Evolutionary conservation across 2,329 filamentous ascomycete species (phyloP).

Genomic region (Neoascochyta sp.): DNA sequence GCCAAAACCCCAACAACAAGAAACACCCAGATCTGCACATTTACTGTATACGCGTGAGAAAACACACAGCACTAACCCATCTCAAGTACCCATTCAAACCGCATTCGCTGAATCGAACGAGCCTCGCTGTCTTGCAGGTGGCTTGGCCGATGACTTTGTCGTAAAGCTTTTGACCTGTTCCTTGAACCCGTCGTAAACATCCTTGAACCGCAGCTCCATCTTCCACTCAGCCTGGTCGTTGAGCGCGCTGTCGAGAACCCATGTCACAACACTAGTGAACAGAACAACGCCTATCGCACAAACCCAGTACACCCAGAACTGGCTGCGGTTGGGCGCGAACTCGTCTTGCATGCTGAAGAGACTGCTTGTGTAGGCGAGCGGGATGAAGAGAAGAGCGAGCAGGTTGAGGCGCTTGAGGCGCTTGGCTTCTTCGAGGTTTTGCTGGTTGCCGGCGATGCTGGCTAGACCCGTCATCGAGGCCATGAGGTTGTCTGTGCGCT

Average conservation of each 20-base stretch:
- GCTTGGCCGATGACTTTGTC: no score
- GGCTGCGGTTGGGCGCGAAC: slow-evolving; percentile 23
- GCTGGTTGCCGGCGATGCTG: slow-evolving; percentile 32
- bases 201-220: no score
- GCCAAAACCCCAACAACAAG: no score
- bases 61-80: no score
- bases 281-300: slow-evolving; percentile 22
- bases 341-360: slow-evolving; percentile 36
- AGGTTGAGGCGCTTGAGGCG: slow-evolving; percentile 33
- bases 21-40: no score
- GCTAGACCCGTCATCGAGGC: slow-evolving; percentile 35
- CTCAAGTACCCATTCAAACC: no score
- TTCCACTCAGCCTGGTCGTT: slow-evolving; percentile 31
- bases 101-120: no score
- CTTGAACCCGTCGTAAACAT: no score
- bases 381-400: slow-evolving; percentile 34
- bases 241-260: slow-evolving; percentile 23
- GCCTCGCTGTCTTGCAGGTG: no score
- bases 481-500: slow-evolving; percentile 33
- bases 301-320: slow-evolving; percentile 36
- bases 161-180: no score
- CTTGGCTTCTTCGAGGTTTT: slow-evolving; percentile 36
- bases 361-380: slow-evolving; percentile 30
- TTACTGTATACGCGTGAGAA: no score
- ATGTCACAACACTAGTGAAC: slow-evolving; percentile 23